Evolutionary conservation across 257 asterid genomes (phyloP).

Genomic region (Plectranthus barbatus): DNA sequence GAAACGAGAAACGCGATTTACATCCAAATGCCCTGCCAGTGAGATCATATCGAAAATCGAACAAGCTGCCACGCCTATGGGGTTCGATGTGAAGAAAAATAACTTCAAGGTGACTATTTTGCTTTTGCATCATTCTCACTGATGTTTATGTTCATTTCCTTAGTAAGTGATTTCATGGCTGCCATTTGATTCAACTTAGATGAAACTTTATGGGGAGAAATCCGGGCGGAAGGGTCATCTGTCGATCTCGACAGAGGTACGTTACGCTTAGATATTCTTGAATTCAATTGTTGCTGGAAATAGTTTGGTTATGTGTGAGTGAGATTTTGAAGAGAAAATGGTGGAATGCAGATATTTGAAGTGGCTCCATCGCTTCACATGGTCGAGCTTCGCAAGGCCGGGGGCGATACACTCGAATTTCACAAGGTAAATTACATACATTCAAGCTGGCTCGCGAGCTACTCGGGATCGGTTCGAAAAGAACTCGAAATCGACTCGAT

Average conservation of each 20-base stretch:
- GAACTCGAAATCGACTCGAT: too few species aligned
- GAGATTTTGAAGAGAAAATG: neutral
- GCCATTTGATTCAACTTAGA: slow-evolving; percentile 25
- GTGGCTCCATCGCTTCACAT: slow-evolving; percentile 87
- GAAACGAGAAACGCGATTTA: slow-evolving; percentile 69
- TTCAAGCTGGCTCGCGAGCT: neutral
- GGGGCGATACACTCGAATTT: slow-evolving; percentile 93
- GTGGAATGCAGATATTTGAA: slow-evolving; percentile 85
- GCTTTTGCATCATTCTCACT: neutral
- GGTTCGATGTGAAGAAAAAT: slow-evolving; percentile 67
- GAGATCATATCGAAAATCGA: slow-evolving; percentile 72
- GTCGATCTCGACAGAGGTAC: slow-evolving; percentile 84
- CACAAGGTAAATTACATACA: slow-evolving; percentile 51
- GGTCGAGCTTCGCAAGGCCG: slow-evolving; percentile 91
- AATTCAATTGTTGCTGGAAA: neutral
- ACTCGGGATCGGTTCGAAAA: too few species aligned
- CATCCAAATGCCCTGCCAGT: slow-evolving; percentile 62
- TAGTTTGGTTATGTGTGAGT: neutral
- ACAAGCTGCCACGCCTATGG: slow-evolving; percentile 63
- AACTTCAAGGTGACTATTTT: slow-evolving; percentile 65
- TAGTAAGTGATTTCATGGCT: neutral
- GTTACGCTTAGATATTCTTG: slow-evolving; percentile 4
- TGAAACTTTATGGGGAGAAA: slow-evolving; percentile 93
- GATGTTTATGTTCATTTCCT: neutral
- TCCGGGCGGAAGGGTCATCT: slow-evolving; percentile 92